phyloP scores from a whole-genome alignment of 192 early-diverging fungal genomes.

The Irineochytrium annulatum region DNA sequence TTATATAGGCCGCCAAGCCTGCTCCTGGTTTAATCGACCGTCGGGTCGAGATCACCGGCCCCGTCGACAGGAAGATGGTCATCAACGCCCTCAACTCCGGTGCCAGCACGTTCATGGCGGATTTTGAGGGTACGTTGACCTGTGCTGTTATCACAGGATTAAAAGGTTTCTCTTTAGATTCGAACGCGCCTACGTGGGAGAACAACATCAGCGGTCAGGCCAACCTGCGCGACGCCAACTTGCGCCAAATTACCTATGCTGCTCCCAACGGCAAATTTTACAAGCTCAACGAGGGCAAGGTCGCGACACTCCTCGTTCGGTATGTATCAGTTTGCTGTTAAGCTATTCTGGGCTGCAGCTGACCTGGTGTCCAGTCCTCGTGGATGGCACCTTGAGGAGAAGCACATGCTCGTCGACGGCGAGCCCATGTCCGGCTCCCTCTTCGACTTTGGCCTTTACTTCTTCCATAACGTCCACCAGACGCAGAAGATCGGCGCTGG shows the following conservation, averaged over 20 bases:
- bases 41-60: constrained; percentile 96
- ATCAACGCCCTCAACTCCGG: constrained; percentile 98
- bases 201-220: constrained; percentile 84
- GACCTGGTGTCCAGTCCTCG: constrained; percentile 61
- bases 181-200: constrained; percentile 95
- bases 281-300: constrained; percentile 81
- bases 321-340: constrained; percentile 29
- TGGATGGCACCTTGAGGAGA: constrained; percentile 99
- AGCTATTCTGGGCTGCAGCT: background rate
- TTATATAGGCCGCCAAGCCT: constrained; percentile 64
- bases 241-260: constrained; percentile 79
- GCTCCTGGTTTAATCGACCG: constrained; percentile 88
- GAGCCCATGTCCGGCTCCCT: constrained; percentile 90
- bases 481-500: constrained; percentile 79
- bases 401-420: constrained; percentile 89
- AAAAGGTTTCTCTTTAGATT: constrained; percentile 59
- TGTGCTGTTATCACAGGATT: constrained; percentile 12
- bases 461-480: constrained; percentile 95
- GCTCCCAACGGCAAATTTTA: constrained; percentile 92
- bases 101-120: constrained; percentile 94
- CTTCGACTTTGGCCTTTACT: constrained; percentile 98
- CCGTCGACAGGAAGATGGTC: constrained; percentile 98
- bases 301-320: constrained; percentile 89
- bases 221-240: constrained; percentile 92
- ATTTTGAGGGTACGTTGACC: constrained; percentile 67